Evolutionary conservation across 1,284 basidiomycete species (phyloP).

Genomic region (Cutaneotrichosporon sp.): DNA sequence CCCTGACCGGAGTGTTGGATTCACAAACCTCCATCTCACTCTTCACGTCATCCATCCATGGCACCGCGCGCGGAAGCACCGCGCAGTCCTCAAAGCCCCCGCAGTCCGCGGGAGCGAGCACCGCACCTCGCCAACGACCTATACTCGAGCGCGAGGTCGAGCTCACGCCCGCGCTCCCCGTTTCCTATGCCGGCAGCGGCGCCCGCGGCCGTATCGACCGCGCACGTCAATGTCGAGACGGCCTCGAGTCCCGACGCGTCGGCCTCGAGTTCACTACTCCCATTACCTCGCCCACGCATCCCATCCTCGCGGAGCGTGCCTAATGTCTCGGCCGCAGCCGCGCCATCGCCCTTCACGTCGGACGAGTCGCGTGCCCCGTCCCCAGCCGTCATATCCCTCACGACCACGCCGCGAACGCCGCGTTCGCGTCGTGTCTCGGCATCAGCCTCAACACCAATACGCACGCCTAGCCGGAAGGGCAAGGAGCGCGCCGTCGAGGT

Average conservation of each 20-base stretch:
- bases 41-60: slow-evolving; percentile 6
- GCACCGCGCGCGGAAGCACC: slow-evolving; percentile 5
- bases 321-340: neutral
- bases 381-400: neutral
- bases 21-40: neutral
- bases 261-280: neutral
- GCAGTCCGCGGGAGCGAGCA: slow-evolving; percentile 5
- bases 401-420: neutral
- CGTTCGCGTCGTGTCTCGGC: slow-evolving; percentile 6
- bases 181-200: neutral
- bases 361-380: neutral
- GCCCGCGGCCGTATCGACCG: slow-evolving; percentile 2
- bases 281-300: neutral
- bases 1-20: neutral
- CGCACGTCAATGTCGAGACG: slow-evolving; percentile 6
- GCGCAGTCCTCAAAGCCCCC: neutral
- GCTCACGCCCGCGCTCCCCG: slow-evolving; percentile 7
- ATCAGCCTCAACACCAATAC: neutral
- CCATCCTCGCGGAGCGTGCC: neutral
- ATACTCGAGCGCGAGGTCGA: neutral
- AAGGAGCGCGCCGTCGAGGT: slow-evolving; percentile 17
- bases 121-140: neutral
- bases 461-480: slow-evolving; percentile 16
- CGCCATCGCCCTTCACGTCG: neutral
- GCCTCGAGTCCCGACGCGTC: neutral